Evolutionary conservation across 2,329 filamentous ascomycete species (phyloP).

Genomic region (Stagonosporopsis rhizophila): DNA sequence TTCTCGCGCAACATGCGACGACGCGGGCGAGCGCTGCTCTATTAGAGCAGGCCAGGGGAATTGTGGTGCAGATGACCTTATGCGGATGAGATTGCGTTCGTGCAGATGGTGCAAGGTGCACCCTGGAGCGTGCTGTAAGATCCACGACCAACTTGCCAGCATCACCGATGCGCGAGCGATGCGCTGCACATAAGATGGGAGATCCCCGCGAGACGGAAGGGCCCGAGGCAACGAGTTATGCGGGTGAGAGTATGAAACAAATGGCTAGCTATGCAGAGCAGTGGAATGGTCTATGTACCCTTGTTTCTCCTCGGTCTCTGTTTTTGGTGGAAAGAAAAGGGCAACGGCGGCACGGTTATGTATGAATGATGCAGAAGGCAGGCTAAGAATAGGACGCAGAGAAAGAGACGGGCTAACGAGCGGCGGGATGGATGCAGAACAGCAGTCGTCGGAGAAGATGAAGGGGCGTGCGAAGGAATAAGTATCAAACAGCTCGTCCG

Average conservation of each 20-base stretch:
- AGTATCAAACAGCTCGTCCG: constrained; percentile 37
- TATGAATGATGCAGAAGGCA: constrained; percentile 5
- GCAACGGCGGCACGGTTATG: constrained; percentile 7
- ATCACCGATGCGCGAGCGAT: constrained; percentile 19
- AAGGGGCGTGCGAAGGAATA: constrained; percentile 34
- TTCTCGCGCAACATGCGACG: constrained; percentile 45
- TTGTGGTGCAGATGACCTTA: constrained; percentile 21
- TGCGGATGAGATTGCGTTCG: constrained; percentile 34
- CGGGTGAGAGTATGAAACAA: constrained; percentile 2
- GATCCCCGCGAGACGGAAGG: constrained; percentile 6
- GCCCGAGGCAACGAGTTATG: not conserved
- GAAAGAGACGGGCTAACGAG: constrained; percentile 32
- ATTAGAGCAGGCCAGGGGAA: constrained; percentile 16
- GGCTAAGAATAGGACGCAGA: constrained; percentile 22
- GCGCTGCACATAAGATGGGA: constrained; percentile 30
- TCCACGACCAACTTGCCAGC: constrained; percentile 24
- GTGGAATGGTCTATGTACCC: constrained; percentile 13
- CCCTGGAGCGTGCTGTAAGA: constrained; percentile 23
- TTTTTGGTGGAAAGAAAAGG: not conserved
- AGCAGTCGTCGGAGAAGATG: constrained; percentile 26
- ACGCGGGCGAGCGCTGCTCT: constrained; percentile 23
- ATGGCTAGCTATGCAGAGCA: constrained; percentile 9
- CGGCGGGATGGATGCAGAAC: constrained; percentile 28
- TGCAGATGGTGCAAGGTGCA: constrained; percentile 33
- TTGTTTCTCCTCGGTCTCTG: constrained; percentile 1